Conservation (phyloP, 768 basidiomycete species). For the Boletus edulis region DNA sequence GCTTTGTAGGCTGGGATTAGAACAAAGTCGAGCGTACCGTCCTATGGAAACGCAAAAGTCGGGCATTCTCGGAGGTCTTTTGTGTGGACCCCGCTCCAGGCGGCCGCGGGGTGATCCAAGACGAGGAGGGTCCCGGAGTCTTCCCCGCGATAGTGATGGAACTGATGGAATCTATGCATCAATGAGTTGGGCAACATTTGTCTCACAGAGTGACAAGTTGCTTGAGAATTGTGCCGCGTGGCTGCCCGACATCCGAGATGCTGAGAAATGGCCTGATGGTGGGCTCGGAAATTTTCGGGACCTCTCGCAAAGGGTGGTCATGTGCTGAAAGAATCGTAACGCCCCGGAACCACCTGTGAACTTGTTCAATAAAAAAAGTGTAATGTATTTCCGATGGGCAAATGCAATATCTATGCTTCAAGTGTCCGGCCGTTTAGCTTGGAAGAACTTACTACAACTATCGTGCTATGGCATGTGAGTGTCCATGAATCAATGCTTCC, state of each 20-base stretch:
- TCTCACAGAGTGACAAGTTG: slow-evolving; percentile 8
- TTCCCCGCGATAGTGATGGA: slow-evolving; percentile 1
- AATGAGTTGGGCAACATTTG: neutral
- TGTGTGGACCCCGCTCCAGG: neutral
- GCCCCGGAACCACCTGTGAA: neutral
- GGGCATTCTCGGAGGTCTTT: slow-evolving; percentile 9
- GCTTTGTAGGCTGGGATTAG: too few relatives aligned
- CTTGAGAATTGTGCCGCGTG: neutral
- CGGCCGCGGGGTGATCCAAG: neutral
- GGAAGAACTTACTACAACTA: slow-evolving; percentile 14
- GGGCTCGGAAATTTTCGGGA: slow-evolving; percentile 12
- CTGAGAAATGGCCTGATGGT: neutral
- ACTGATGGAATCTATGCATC: neutral
- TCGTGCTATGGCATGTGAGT: neutral
- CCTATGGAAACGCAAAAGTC: neutral
- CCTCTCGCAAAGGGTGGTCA: neutral
- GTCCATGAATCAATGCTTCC: slow-evolving; percentile 10
- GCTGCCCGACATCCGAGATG: neutral
- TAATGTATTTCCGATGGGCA: neutral
- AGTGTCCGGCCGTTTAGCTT: neutral
- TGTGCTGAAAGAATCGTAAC: neutral
- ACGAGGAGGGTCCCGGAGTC: neutral
- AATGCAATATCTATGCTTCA: slow-evolving; percentile 8
- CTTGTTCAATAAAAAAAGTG: neutral
- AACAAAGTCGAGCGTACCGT: neutral